These are phyloP conservation scores for Naegleria fowleri DNA, from an alignment of 208 protist genomes.

Conservation along the genomic window DNA sequence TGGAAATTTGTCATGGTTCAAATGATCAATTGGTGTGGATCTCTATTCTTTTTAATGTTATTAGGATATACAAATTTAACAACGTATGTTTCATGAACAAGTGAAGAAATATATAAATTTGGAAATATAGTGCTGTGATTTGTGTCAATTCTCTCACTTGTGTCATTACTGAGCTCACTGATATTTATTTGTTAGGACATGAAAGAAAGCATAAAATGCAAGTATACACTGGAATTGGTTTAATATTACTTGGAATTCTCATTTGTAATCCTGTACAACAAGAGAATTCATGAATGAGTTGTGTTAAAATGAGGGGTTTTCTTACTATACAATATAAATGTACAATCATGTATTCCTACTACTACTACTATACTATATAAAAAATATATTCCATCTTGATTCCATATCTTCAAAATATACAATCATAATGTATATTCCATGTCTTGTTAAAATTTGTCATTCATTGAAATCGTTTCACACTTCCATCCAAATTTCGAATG, in stretches of 20 bases:
- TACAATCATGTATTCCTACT: too few species aligned
- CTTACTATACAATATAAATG: too few species aligned
- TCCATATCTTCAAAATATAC: too few species aligned
- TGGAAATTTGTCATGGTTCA: not conserved
- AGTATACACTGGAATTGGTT: not conserved
- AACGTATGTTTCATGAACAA: not conserved
- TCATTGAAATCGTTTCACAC: too few species aligned
- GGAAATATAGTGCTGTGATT: not conserved
- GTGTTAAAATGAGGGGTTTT: too few species aligned
- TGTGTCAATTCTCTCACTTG: not conserved
- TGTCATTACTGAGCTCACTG: not conserved
- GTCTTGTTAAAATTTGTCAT: too few species aligned
- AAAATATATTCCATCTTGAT: too few species aligned
- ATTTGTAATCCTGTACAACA: not conserved
- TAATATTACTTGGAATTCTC: not conserved
- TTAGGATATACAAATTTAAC: not conserved
- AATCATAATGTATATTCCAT: too few species aligned
- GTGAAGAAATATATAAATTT: not conserved
- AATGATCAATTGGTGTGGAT: not conserved
- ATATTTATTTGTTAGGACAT: not conserved
- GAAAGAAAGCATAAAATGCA: not conserved
- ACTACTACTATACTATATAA: too few species aligned
- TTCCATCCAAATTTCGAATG: not conserved
- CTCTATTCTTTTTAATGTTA: not conserved
- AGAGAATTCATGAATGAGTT: not conserved